Percentiles rank a stretch among this genome's conserved stretches.
These are phyloP conservation scores for Candolleomyces aberdarensis DNA, from an alignment of 768 basidiomycete species.

Conservation along the genomic window DNA sequence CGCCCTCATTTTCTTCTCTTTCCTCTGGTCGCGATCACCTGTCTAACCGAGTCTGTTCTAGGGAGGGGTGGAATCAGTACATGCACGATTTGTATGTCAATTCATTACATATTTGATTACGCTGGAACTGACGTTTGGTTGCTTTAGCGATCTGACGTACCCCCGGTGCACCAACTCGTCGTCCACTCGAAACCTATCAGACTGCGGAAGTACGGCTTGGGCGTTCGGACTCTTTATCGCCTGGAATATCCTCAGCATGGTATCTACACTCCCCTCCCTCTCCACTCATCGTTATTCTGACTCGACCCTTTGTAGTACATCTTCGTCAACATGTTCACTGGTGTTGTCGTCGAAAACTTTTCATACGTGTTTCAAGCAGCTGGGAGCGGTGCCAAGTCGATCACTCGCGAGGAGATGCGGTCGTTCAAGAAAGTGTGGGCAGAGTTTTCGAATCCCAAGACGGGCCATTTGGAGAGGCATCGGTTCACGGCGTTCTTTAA, in stretches of 20 bases:
- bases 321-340: slow-evolving; percentile 93
- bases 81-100: slow-evolving; percentile 90
- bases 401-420: slow-evolving; percentile 90
- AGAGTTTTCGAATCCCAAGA: slow-evolving; percentile 73
- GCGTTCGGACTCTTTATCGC: slow-evolving; percentile 86
- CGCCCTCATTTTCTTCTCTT: not conserved
- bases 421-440: slow-evolving; percentile 95
- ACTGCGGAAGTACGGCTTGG: slow-evolving; percentile 86
- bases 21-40: slow-evolving; percentile 5
- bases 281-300: not conserved
- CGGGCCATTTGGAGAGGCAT: slow-evolving; percentile 70
- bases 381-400: slow-evolving; percentile 72
- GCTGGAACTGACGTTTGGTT: not conserved
- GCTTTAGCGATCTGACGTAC: slow-evolving; percentile 60
- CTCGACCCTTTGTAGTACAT: slow-evolving; percentile 63
- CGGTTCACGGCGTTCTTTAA: slow-evolving; percentile 78
- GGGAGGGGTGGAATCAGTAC: slow-evolving; percentile 95
- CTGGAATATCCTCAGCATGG: slow-evolving; percentile 96
- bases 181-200: slow-evolving; percentile 53
- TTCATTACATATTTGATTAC: too few species aligned
- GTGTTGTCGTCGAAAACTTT: slow-evolving; percentile 94
- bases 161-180: slow-evolving; percentile 74
- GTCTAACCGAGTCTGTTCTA: slow-evolving; percentile 25
- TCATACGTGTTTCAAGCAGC: slow-evolving; percentile 92
- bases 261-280: slow-evolving; percentile 27